Base-by-base conservation (phyloP, 2,329 filamentous ascomycete species). In the Neofusicoccum parvum region DNA sequence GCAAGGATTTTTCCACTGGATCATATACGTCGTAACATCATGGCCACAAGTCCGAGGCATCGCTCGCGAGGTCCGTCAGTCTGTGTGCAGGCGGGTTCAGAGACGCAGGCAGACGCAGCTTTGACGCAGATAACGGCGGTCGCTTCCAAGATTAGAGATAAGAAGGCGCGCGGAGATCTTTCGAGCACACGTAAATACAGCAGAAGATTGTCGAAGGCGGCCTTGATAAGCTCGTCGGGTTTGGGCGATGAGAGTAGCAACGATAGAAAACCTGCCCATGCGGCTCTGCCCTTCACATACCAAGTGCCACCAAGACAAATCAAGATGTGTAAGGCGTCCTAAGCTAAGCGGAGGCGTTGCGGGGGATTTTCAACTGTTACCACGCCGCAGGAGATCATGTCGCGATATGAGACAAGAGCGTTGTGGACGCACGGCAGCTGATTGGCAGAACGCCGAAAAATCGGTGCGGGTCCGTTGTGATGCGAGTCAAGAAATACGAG, bases 1-100 rank as follows among this genome's bases (percentile, higher is more conserved):
- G 0, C 92, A 96, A 74, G 92, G 92, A 0, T 91, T 93, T 71
- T 94, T 92, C 91, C 95, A 95, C 74, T 86, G 88, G 17, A 76
- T 91, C 66, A 92, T 96, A 69, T 95, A 95, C 76, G 78, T 88
- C n/a, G 83, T 86, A 9, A 92, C 90, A 0, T 92, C 89, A 4
- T 51, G 49, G 49, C 49, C 49, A 4, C 49, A 51, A 27, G 23
- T 34, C 10, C 49, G 49, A 5, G 34, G 49, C 27, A 36, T 51
- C 1, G 27, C 12, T 15, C 49, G 49, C 11, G 49, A 51, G 14
- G 15, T n/a, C 14, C 23, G 49, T 27, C 46, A 49, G n/a, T 49
- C 46, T 27, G 3, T 49, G 10, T 11, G 46, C 10, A 17, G 27
- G 27, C 46, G 20, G 20, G 4, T 46, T 2, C 43, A n/a, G 17